Evolutionary conservation across 768 basidiomycete species (phyloP).

Genomic region (Tylopilus cervinicoccineus): DNA sequence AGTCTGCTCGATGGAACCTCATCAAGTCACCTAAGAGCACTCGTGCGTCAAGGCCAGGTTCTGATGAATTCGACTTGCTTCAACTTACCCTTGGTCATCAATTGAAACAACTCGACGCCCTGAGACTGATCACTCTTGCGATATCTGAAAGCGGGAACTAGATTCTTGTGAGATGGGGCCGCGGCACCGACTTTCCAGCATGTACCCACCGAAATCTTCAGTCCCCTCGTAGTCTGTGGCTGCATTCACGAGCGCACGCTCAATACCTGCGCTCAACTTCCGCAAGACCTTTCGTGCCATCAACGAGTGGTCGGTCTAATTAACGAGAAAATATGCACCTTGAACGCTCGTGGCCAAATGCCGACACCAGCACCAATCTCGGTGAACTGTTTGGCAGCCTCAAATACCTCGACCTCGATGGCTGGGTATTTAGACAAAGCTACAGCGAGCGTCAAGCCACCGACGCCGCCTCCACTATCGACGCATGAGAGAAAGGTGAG

Average conservation of each 20-base stretch:
- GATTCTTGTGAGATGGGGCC: conserved; percentile 1
- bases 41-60: not conserved
- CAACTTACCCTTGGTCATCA: conserved; percentile 51
- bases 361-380: conserved; percentile 65
- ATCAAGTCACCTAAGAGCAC: conserved; percentile 43
- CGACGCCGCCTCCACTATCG: conserved; percentile 40
- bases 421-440: conserved; percentile 40
- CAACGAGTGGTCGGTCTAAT: not conserved
- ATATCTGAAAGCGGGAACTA: conserved; percentile 51
- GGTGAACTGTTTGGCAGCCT: conserved; percentile 44
- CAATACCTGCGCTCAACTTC: conserved; percentile 19
- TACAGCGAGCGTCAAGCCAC: conserved; percentile 37
- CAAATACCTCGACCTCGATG: conserved; percentile 55
- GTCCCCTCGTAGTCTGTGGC: conserved; percentile 20
- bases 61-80: not conserved
- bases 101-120: conserved; percentile 49
- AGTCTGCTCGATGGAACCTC: conserved; percentile 62
- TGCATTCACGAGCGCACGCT: conserved; percentile 12
- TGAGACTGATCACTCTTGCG: conserved; percentile 58
- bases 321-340: conserved; percentile 13
- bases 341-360: conserved; percentile 34
- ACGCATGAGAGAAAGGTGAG: not conserved
- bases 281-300: conserved; percentile 18
- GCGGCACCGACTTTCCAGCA: too few species aligned
- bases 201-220: conserved; percentile 20